These are phyloP conservation scores for Phytopythium cucurbitacearum DNA, from an alignment of 352 stramenopile genomes.

Conservation along the genomic window DNA sequence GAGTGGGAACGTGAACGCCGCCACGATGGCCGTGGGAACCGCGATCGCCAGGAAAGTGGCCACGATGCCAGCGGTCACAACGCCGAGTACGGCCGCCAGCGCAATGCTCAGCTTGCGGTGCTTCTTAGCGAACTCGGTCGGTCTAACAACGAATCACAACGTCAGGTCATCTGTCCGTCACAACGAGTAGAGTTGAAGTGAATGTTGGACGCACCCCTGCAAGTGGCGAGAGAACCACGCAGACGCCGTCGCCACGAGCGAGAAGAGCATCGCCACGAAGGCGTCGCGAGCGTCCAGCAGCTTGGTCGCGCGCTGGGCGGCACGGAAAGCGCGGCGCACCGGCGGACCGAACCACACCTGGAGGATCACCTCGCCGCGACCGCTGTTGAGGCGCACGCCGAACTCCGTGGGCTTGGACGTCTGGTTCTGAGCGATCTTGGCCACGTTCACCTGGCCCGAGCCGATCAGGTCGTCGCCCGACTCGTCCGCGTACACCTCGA, in stretches of 20 bases:
- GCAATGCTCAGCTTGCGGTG: constrained; percentile 69
- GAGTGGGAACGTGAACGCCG: constrained; percentile 77
- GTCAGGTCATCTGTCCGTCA: background rate
- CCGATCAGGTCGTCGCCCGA: constrained; percentile 70
- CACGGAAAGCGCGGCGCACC: constrained; percentile 75
- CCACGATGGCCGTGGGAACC: constrained; percentile 60
- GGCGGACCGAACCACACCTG: constrained; percentile 76
- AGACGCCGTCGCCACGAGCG: constrained; percentile 25
- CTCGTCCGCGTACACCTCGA: constrained; percentile 75
- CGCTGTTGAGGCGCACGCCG: constrained; percentile 49
- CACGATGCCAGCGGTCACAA: constrained; percentile 39
- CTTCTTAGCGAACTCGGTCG: constrained; percentile 64
- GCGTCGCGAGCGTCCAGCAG: constrained; percentile 71
- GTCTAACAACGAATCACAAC: constrained; percentile 12
- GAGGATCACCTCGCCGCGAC: constrained; percentile 54
- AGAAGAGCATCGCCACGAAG: constrained; percentile 48
- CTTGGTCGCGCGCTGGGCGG: constrained; percentile 59
- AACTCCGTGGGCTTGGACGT: constrained; percentile 24
- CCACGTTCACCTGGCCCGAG: constrained; percentile 54
- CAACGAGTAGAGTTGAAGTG: background rate
- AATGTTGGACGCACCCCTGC: constrained; percentile 21
- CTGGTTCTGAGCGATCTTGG: constrained; percentile 36
- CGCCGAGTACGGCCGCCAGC: constrained; percentile 47
- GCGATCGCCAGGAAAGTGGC: constrained; percentile 66
- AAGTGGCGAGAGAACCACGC: constrained; percentile 37